Evolutionary conservation across 2,329 filamentous ascomycete genomes (phyloP).

Genomic region (Aspergillus phoenicis): DNA sequence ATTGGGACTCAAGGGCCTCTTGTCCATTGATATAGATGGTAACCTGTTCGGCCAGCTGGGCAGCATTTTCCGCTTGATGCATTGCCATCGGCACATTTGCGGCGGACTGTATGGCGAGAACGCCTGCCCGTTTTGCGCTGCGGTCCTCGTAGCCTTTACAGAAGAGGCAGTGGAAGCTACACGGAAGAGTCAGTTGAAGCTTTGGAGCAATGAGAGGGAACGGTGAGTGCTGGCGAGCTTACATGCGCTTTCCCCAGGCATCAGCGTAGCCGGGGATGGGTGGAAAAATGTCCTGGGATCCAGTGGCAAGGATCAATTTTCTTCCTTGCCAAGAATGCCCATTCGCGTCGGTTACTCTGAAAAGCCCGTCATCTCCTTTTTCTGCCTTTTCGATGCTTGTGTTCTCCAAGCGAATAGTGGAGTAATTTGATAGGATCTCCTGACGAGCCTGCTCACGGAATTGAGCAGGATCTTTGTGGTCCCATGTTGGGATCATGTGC

Average conservation of each 20-base stretch:
- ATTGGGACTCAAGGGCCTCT: conserved; percentile 26
- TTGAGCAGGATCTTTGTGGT: conserved; percentile 35
- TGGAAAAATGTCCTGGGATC: conserved; percentile 55
- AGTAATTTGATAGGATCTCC: background rate
- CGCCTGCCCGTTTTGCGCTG: conserved; percentile 48
- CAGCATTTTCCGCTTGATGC: conserved; percentile 49
- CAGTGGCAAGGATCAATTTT: conserved; percentile 60
- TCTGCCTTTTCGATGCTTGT: background rate
- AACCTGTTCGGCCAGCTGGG: conserved; percentile 47
- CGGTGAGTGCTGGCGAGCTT: conserved; percentile 1
- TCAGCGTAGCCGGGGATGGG: conserved; percentile 57
- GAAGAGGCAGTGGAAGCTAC: conserved; percentile 62
- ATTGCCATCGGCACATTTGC: conserved; percentile 37
- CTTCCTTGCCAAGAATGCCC: conserved; percentile 51
- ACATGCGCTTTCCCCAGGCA: conserved; percentile 57
- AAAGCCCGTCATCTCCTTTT: background rate
- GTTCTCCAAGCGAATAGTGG: background rate
- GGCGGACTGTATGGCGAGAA: conserved; percentile 49
- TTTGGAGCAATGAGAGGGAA: background rate
- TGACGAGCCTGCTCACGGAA: conserved; percentile 18
- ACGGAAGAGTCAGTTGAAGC: background rate
- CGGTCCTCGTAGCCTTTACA: conserved; percentile 64
- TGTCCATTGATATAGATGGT: conserved; percentile 58
- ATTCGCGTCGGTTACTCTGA: conserved; percentile 39
- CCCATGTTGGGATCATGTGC: conserved; percentile 48